Base-by-base conservation (phyloP, 1,284 basidiomycete genomes). In the Ustilago xerochloae region DNA sequence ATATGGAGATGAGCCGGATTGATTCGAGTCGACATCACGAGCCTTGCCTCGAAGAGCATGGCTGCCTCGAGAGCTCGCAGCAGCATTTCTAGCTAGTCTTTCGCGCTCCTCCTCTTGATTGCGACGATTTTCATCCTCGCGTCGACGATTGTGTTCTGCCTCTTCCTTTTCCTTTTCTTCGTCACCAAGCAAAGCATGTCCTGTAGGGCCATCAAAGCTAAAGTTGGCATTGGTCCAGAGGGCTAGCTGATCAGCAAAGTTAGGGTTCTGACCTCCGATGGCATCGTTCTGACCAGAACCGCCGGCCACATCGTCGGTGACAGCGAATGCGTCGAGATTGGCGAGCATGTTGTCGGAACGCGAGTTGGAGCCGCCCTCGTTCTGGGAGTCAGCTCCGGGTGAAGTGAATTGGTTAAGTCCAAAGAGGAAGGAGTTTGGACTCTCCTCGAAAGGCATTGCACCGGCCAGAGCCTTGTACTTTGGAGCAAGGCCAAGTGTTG, bases 221-320 rank as follows among this genome's bases (percentile, higher is more conserved):
- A 84, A 84, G 61, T 79, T 82, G 45, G 81, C 81, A 38, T 81
- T 84, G 43, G 81, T 84, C 82, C 82, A 84, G 2, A 84, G 74
- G 6, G 80, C 80, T 6, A 84, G 75, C 55, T 84, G 82, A 36
- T 84, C 82, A 32, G 81, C 73, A 61, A 84, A 81, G 54, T 77
- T 81, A 54, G 69, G 63, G 36, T 65, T 65, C 29, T 72, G 63
- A 32, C 55, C 60, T 12, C 53, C 62, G 28, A 28, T 63, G 35
- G 48, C 50, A n/a, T 74, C 74, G 51, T 64, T 70, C 28, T 60
- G 56, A 12, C 13, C 36, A 18, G 68, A 57, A 38, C 33, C 62
- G 48, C 67, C 55, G 9, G 62, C 55, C 1, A 71, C 52, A 46
- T 75, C 65, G 33, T 75, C 72, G 6, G 68, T 33, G 26, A 59